A percentile compares a stretch with the other conserved stretches of the same genome.
phyloP scores from a whole-genome alignment of 306 rosid species.

The Inga oerstediana region DNA sequence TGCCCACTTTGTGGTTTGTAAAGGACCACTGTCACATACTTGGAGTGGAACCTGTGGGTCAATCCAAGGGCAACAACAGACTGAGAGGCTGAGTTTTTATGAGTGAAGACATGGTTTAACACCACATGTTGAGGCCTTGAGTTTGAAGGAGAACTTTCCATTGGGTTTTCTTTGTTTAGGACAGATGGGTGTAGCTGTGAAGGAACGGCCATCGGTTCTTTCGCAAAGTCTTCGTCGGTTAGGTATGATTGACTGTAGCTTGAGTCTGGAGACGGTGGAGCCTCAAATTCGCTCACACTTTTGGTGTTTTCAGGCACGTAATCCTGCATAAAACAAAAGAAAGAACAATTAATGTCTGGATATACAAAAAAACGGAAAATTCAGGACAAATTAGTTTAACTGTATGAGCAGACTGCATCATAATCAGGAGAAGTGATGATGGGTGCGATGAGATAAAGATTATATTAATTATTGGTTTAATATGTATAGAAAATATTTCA shows the following conservation, averaged over 20 bases:
- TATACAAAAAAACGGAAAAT: neutral
- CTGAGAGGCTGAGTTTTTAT: conserved; percentile 72
- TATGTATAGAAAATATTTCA: too few relatives aligned
- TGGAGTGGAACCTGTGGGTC: conserved; percentile 86
- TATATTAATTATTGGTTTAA: neutral
- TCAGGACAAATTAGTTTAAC: conserved; percentile 20
- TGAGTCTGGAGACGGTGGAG: conserved; percentile 79
- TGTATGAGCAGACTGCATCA: neutral
- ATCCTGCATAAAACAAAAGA: conserved; percentile 56
- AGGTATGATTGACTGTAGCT: conserved; percentile 69
- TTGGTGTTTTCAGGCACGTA: conserved; percentile 74
- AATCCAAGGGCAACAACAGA: conserved; percentile 88
- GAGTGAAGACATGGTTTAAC: conserved; percentile 83
- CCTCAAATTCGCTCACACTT: conserved; percentile 73
- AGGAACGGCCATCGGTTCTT: conserved; percentile 79
- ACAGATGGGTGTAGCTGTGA: conserved; percentile 76
- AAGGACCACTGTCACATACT: conserved; percentile 92
- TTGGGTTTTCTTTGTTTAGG: conserved; percentile 66
- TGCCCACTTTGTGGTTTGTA: conserved; percentile 65
- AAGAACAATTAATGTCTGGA: neutral
- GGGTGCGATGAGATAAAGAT: neutral
- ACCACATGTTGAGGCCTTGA: conserved; percentile 86
- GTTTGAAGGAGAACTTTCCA: conserved; percentile 54
- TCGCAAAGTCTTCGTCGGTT: conserved; percentile 73
- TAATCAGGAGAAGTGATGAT: neutral